These are phyloP conservation scores for Mycena amicta DNA, from an alignment of 768 basidiomycete genomes.

Conservation along the genomic window DNA sequence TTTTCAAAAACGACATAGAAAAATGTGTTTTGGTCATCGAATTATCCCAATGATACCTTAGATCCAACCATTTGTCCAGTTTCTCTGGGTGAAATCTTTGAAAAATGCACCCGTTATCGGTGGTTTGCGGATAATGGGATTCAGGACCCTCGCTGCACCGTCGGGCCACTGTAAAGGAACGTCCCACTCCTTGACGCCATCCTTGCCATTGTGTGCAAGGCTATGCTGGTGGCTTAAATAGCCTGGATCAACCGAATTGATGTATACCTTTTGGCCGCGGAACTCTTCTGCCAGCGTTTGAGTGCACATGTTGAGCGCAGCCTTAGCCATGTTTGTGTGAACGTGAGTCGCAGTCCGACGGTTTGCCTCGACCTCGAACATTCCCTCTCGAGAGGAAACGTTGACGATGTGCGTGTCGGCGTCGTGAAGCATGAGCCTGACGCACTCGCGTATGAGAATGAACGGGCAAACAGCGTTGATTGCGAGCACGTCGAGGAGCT, in stretches of 20 bases:
- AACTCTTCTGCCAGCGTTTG: slow-evolving; percentile 38
- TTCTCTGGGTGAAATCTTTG: slow-evolving; percentile 33
- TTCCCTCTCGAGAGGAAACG: slow-evolving; percentile 40
- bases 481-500: slow-evolving; percentile 38
- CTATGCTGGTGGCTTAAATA: slow-evolving; percentile 40
- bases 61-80: slow-evolving; percentile 18
- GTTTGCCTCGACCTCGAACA: slow-evolving; percentile 31
- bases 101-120: slow-evolving; percentile 38
- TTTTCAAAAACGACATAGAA: slow-evolving; percentile 34
- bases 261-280: slow-evolving; percentile 31
- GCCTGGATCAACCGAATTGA: slow-evolving; percentile 39
- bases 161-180: slow-evolving; percentile 39
- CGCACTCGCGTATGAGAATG: slow-evolving; percentile 37
- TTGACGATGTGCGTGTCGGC: slow-evolving; percentile 33
- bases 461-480: slow-evolving; percentile 41
- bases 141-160: slow-evolving; percentile 36
- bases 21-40: slow-evolving; percentile 1
- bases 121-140: slow-evolving; percentile 35
- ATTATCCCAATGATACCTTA: neutral
- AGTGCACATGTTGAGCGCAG: slow-evolving; percentile 40
- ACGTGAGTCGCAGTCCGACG: slow-evolving; percentile 33
- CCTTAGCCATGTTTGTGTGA: slow-evolving; percentile 41
- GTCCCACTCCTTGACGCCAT: slow-evolving; percentile 13
- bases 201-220: slow-evolving; percentile 29
- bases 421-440: slow-evolving; percentile 29